A percentile compares a stretch with the other conserved stretches of the same genome.
phyloP scores from a whole-genome alignment of 1,284 basidiomycete species.

The Ceratobasidium sp. region DNA sequence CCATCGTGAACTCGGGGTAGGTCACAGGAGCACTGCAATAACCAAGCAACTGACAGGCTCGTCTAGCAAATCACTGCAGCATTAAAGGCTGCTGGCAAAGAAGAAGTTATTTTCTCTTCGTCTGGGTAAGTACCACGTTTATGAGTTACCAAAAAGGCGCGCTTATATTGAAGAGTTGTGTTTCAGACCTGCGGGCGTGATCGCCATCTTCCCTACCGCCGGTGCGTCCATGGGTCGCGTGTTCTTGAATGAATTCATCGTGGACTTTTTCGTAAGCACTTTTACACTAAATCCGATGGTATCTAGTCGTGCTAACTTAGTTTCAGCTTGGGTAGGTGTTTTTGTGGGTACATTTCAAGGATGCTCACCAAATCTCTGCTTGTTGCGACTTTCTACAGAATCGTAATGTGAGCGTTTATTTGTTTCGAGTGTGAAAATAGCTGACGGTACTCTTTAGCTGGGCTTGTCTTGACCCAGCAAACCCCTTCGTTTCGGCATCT shows the following conservation, averaged over 20 bases:
- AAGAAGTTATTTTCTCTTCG: constrained; percentile 66
- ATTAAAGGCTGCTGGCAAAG: constrained; percentile 61
- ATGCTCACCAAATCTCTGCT: not conserved
- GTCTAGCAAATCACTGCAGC: constrained; percentile 60
- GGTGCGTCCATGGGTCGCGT: constrained; percentile 67
- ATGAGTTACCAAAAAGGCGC: constrained; percentile 52
- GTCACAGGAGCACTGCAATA: constrained; percentile 45
- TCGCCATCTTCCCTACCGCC: constrained; percentile 67
- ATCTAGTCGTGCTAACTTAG: not conserved
- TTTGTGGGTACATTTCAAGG: not conserved
- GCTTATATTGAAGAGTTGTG: constrained; percentile 55
- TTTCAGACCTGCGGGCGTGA: constrained; percentile 65
- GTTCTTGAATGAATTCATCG: constrained; percentile 76
- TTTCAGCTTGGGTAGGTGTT: constrained; percentile 35
- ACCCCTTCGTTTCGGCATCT: constrained; percentile 68
- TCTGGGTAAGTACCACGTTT: constrained; percentile 54
- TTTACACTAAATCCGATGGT: not conserved
- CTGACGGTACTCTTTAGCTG: constrained; percentile 18
- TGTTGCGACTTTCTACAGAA: not conserved
- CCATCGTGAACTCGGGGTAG: constrained; percentile 64
- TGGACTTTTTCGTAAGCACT: constrained; percentile 57
- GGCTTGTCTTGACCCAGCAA: constrained; percentile 69
- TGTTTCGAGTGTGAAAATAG: not conserved
- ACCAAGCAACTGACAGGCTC: not conserved
- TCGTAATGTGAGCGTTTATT: constrained; percentile 21